Evolutionary conservation across 1,139 yeast genomes (phyloP).

Genomic region (Suhomyces chickasaworum): DNA sequence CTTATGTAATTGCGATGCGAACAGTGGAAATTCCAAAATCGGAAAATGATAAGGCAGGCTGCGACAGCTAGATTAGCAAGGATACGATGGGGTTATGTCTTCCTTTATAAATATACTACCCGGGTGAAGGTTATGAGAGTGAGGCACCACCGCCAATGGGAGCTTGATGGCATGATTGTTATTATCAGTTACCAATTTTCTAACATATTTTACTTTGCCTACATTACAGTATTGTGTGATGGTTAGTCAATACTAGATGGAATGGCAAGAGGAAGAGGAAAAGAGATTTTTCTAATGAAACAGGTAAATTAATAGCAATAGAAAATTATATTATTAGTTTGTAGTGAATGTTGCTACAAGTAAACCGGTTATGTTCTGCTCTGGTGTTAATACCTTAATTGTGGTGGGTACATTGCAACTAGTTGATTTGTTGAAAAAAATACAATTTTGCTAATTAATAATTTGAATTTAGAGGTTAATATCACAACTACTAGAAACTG

Average conservation of each 20-base stretch:
- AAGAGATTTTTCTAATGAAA: neutral
- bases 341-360: too few species aligned
- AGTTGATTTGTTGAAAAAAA: too few species aligned
- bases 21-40: neutral
- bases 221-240: neutral
- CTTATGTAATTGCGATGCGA: conserved; percentile 9
- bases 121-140: neutral
- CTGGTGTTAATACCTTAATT: too few species aligned
- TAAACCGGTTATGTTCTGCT: too few species aligned
- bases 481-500: too few species aligned
- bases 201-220: neutral
- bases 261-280: neutral
- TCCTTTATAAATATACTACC: neutral
- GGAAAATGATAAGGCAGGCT: conserved; percentile 2
- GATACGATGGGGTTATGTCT: neutral
- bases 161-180: neutral
- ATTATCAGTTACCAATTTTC: neutral
- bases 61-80: neutral
- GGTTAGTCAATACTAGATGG: neutral
- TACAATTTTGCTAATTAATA: too few species aligned
- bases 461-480: too few species aligned
- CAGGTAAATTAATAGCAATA: neutral
- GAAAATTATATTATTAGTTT: neutral
- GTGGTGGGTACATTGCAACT: too few species aligned
- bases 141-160: neutral